A percentile compares a stretch with the other conserved stretches of the same genome.
Conservation (phyloP, 306 rosid genomes). For the Alnus rubra region DNA sequence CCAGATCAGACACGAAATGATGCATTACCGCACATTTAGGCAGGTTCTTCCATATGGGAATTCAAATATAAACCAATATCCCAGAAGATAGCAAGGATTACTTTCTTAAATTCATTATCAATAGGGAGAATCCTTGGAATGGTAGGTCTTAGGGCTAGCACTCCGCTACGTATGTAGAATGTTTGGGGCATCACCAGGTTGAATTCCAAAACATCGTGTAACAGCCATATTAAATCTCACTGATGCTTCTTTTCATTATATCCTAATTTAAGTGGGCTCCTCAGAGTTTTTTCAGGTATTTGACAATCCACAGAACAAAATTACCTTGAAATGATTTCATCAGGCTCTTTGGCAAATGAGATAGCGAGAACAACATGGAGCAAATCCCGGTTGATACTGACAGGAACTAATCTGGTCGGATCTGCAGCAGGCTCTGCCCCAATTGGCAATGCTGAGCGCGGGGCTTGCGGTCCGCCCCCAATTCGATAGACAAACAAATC, state of each 20-base stretch:
- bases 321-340: constrained; percentile 90
- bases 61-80: background rate
- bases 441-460: constrained; percentile 93
- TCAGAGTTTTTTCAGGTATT: background rate
- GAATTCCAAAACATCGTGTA: background rate
- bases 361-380: constrained; percentile 82
- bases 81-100: background rate
- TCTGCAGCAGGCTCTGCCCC: constrained; percentile 99
- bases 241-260: background rate
- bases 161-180: background rate
- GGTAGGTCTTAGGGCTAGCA: background rate
- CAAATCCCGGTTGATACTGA: constrained; percentile 75
- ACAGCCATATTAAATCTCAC: background rate
- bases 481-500: constrained; percentile 79
- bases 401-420: constrained; percentile 84
- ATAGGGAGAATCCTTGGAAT: background rate
- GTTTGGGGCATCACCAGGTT: background rate
- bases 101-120: background rate
- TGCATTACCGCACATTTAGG: background rate
- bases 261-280: background rate
- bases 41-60: background rate
- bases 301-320: constrained; percentile 9
- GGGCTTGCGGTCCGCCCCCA: constrained; percentile 99
- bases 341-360: constrained; percentile 89
- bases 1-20: background rate